Percentiles rank a stretch among this genome's conserved stretches.
Conservation (phyloP, 805 yeast species). For the Wickerhamomyces alni region DNA sequence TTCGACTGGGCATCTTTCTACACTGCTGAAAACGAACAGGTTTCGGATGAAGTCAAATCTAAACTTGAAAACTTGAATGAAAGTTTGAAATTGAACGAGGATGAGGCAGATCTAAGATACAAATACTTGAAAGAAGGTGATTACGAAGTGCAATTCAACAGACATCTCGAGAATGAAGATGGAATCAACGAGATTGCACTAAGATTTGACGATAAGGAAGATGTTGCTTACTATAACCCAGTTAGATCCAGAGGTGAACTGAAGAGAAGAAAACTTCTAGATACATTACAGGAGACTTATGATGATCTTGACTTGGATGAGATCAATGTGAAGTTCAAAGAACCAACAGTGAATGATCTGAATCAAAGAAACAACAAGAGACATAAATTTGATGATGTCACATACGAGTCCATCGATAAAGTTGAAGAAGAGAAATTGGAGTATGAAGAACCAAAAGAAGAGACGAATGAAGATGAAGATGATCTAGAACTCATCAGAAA, state of each 20-base stretch:
- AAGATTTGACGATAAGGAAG: slow-evolving; percentile 46
- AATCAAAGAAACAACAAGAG: slow-evolving; percentile 62
- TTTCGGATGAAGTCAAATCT: slow-evolving; percentile 29
- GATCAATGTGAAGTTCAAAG: slow-evolving; percentile 58
- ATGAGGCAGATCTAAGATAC: slow-evolving; percentile 33
- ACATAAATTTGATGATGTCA: slow-evolving; percentile 73
- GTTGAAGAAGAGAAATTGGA: slow-evolving; percentile 26
- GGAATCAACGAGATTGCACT: slow-evolving; percentile 52
- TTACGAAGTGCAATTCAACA: slow-evolving; percentile 59
- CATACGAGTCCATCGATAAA: slow-evolving; percentile 48
- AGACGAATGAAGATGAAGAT: slow-evolving; percentile 23
- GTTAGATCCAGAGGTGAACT: slow-evolving; percentile 71
- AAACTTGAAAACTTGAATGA: slow-evolving; percentile 45
- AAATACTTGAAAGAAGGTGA: slow-evolving; percentile 66
- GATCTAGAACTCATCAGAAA: slow-evolving; percentile 15
- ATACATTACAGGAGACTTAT: slow-evolving; percentile 43
- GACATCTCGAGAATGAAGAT: slow-evolving; percentile 17
- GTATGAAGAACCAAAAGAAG: slow-evolving; percentile 25
- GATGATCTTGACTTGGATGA: slow-evolving; percentile 54
- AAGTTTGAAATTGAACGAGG: slow-evolving; percentile 33
- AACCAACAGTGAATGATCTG: slow-evolving; percentile 66
- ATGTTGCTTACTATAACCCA: slow-evolving; percentile 72
- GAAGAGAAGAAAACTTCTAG: slow-evolving; percentile 72
- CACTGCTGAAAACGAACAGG: slow-evolving; percentile 40
- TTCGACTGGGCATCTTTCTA: slow-evolving; percentile 78